phyloP scores from a whole-genome alignment of 2,329 filamentous ascomycete species.

The Pseudophaeomoniella oleicola region DNA sequence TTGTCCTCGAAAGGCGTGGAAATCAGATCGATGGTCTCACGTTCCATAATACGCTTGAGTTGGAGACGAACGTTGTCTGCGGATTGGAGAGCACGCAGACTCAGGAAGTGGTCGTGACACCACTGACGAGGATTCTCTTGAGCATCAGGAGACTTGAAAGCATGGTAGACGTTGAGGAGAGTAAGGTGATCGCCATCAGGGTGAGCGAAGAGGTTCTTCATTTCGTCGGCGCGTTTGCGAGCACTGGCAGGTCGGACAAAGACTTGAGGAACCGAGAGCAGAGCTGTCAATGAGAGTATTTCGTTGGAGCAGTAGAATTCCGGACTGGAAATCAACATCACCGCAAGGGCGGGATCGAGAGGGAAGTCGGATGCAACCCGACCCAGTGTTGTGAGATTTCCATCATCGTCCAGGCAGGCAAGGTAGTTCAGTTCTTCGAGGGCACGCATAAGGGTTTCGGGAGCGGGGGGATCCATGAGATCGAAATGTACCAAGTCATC shows the following conservation, averaged over 20 bases:
- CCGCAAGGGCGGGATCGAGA: conserved; percentile 80
- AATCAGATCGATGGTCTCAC: conserved; percentile 67
- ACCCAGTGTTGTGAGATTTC: conserved; percentile 76
- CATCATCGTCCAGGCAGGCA: conserved; percentile 90
- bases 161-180: conserved; percentile 93
- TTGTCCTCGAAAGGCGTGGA: conserved; percentile 88
- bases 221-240: conserved; percentile 86
- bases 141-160: conserved; percentile 66
- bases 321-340: conserved; percentile 94
- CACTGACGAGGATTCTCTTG: conserved; percentile 69
- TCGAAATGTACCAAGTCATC: conserved; percentile 97
- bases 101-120: conserved; percentile 96
- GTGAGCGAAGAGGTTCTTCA: conserved; percentile 90
- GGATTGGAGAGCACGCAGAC: conserved; percentile 71
- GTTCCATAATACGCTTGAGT: conserved; percentile 94
- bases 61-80: conserved; percentile 90
- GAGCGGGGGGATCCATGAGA: conserved; percentile 93
- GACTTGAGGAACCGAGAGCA: conserved; percentile 87
- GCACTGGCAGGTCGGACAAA: conserved; percentile 77
- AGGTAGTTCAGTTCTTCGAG: conserved; percentile 96
- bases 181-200: conserved; percentile 90
- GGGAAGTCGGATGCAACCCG: conserved; percentile 87
- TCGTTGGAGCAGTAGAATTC: conserved; percentile 99
- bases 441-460: conserved; percentile 95
- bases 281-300: conserved; percentile 83